These are phyloP conservation scores for Coccinonectria pachysandricola DNA, from an alignment of 2,329 filamentous ascomycete genomes.

Conservation along the genomic window DNA sequence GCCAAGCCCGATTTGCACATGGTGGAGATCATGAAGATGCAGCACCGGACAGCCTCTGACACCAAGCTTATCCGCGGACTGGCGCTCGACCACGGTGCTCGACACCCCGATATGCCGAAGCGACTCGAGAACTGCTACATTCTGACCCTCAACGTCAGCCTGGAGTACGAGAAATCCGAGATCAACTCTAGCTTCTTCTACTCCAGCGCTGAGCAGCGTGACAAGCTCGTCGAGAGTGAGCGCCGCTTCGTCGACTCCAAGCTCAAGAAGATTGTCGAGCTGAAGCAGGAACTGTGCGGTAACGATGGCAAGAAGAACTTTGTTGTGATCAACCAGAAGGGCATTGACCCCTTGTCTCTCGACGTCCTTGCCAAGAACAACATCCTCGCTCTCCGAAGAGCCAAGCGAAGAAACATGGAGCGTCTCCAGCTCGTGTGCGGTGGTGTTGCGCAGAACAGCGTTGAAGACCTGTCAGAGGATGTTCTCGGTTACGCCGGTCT, in stretches of 20 bases:
- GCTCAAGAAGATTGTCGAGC: slow-evolving; percentile 90
- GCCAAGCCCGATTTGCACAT: slow-evolving; percentile 96
- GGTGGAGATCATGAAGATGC: slow-evolving; percentile 99
- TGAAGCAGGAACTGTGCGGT: slow-evolving; percentile 96
- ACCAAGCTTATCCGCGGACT: slow-evolving; percentile 92
- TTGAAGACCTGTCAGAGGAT: slow-evolving; percentile 81
- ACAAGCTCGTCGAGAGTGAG: slow-evolving; percentile 97
- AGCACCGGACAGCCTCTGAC: slow-evolving; percentile 91
- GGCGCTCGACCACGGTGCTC: slow-evolving; percentile 86
- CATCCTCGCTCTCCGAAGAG: slow-evolving; percentile 85
- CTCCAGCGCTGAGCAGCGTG: slow-evolving; percentile 88
- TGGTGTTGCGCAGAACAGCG: slow-evolving; percentile 86
- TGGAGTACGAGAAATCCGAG: slow-evolving; percentile 98
- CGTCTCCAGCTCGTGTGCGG: slow-evolving; percentile 90
- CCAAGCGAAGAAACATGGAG: slow-evolving; percentile 99
- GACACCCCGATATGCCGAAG: slow-evolving; percentile 98
- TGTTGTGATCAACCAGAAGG: slow-evolving; percentile 98
- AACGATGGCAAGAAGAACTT: slow-evolving; percentile 90
- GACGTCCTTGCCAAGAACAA: slow-evolving; percentile 97
- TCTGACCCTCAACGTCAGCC: slow-evolving; percentile 86
- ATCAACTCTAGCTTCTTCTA: slow-evolving; percentile 99
- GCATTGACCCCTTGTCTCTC: slow-evolving; percentile 90
- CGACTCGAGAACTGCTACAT: slow-evolving; percentile 92
- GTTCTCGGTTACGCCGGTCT: slow-evolving; percentile 90
- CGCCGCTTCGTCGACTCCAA: slow-evolving; percentile 93